These are phyloP conservation scores for Euphorbia schlechtendalii DNA, from an alignment of 441 rosid genomes.

Conservation along the genomic window DNA sequence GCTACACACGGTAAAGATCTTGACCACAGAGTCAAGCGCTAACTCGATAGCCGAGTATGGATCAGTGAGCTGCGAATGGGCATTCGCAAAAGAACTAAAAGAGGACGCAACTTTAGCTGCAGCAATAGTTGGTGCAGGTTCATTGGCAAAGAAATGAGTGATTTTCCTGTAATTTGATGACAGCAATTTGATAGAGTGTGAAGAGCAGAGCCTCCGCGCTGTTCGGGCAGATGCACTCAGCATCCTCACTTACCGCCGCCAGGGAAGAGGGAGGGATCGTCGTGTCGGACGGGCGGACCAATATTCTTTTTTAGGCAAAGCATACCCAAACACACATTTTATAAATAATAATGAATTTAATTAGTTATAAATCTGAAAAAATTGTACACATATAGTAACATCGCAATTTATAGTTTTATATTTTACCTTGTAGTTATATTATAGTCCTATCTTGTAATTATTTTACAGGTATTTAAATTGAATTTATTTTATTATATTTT, in stretches of 20 bases:
- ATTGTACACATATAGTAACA: too few relatives aligned
- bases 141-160: background rate
- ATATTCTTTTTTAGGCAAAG: too few relatives aligned
- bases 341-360: too few relatives aligned
- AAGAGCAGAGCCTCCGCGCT: conserved; percentile 25
- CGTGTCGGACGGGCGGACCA: too few relatives aligned
- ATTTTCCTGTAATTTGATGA: background rate
- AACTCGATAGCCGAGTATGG: conserved; percentile 42
- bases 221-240: conserved; percentile 30
- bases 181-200: background rate
- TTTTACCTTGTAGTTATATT: too few relatives aligned
- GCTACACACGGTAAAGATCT: conserved; percentile 66
- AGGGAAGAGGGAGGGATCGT: too few relatives aligned
- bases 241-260: conserved; percentile 9
- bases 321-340: too few relatives aligned
- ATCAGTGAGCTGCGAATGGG: conserved; percentile 11
- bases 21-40: conserved; percentile 76
- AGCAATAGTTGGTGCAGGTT: background rate
- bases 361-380: too few relatives aligned
- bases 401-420: too few relatives aligned
- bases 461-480: too few relatives aligned
- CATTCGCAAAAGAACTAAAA: background rate
- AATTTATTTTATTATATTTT: too few relatives aligned
- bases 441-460: too few relatives aligned
- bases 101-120: background rate